A percentile compares a stretch with the other conserved stretches of the same genome.
These are phyloP conservation scores for Arabidopsis hybrid DNA, from an alignment of 441 rosid genomes.

Conservation along the genomic window DNA sequence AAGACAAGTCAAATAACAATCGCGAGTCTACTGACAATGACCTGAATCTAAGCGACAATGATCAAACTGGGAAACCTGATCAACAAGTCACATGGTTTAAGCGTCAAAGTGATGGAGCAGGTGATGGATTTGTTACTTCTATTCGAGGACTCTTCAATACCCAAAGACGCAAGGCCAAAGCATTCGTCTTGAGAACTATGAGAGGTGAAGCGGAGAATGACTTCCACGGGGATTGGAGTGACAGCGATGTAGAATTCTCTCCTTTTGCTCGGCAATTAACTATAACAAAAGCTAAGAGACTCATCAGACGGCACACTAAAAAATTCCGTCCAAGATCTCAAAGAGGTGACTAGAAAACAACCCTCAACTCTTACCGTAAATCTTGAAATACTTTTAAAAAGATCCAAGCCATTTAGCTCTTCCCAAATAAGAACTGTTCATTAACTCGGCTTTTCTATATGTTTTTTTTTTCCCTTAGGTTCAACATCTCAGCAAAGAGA, in stretches of 20 bases:
- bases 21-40: constrained; percentile 70
- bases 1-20: constrained; percentile 80
- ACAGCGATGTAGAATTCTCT: constrained; percentile 86
- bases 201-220: constrained; percentile 97
- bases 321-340: constrained; percentile 81
- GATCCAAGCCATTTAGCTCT: background rate
- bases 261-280: constrained; percentile 96
- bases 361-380: background rate
- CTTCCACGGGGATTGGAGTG: constrained; percentile 95
- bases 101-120: constrained; percentile 95
- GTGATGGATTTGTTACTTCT: constrained; percentile 98
- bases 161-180: constrained; percentile 95
- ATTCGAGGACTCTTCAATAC: constrained; percentile 91
- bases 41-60: constrained; percentile 84
- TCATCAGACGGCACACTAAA: constrained; percentile 91
- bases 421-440: background rate
- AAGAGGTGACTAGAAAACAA: constrained; percentile 59
- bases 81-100: constrained; percentile 79
- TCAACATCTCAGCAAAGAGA: constrained; percentile 79
- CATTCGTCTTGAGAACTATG: constrained; percentile 96
- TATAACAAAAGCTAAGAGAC: constrained; percentile 87
- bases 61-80: constrained; percentile 75
- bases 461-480: constrained; percentile 51
- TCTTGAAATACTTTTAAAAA: background rate
- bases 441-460: background rate